Base-by-base conservation (phyloP, 2,329 filamentous ascomycete species). In the Claviceps sp. region DNA sequence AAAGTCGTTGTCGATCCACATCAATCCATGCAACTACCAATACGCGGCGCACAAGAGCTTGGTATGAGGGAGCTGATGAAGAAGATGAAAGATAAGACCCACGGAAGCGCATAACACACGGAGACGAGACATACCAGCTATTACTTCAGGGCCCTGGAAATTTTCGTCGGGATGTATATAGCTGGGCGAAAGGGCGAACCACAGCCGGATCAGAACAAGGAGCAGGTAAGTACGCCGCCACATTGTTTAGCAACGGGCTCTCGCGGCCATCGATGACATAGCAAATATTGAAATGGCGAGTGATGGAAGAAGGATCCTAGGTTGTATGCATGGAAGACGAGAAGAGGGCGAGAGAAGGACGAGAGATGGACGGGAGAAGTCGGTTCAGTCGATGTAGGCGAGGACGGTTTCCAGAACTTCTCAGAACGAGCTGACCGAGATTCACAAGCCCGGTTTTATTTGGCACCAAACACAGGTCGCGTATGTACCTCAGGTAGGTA, bases 111-210 rank as follows among this genome's bases (percentile, higher is more conserved):
- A 24, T 30, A 13, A 5, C 26, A 17, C 40, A 6, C 26, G 44
- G 37, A 34, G 5, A 26, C 17, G 7, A 54, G 10, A 72, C 83
- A 60, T 80, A 96, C 91, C 91, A 63, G 91, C 90, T 64, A 97
- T 93, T 58, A 97, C 85, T 73, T 98, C 93, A 16, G 93, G 93
- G 39, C 93, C 93, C 72, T 98, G 93, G 64, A 98, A 98, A 74
- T 97, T 93, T 76, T 98, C 93, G 72, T 98, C 93, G 5, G 93
- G 93, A 68, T 98, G 93, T 47, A 98, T 80, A 69, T 98, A 98
- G 75, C 91, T 97, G 54, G 93, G 87, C 57, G 86, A 90, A 58
- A 97, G 73, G 55, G 93, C 91, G 67, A 97, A 91, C 79, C 91
- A 97, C 64, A 97, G 77, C 68, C 93, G 85, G 62, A 95, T 81